Conservation (phyloP, 495 filamentous ascomycete species). For the Xeromyces bisporus region DNA sequence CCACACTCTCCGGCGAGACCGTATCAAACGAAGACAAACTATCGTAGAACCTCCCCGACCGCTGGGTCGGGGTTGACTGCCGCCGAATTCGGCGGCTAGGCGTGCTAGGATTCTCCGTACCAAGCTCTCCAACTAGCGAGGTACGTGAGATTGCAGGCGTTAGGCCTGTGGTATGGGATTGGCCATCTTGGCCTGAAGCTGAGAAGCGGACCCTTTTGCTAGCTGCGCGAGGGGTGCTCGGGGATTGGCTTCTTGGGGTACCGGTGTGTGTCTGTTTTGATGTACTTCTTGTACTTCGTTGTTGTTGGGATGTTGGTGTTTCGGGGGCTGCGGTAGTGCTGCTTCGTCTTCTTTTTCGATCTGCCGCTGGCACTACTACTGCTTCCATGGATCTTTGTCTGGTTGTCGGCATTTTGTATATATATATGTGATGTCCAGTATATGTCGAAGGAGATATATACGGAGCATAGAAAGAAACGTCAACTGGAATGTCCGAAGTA, state of each 20-base stretch:
- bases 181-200: conserved; percentile 36
- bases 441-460: no score
- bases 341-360: no score
- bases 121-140: conserved; percentile 19
- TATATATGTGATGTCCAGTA: no score
- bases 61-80: conserved; percentile 15
- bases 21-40: conserved; percentile 13
- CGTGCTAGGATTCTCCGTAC: conserved; percentile 10
- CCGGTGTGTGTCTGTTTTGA: no score
- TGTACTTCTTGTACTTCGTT: no score
- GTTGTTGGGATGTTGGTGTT: no score
- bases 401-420: neutral
- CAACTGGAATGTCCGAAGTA: neutral
- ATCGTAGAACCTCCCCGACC: conserved; percentile 10
- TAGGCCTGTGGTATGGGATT: conserved; percentile 39
- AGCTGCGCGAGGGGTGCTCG: conserved; percentile 16
- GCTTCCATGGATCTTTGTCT: neutral
- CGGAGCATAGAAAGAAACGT: no score
- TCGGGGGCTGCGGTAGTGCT: no score
- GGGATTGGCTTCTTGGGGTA: no score
- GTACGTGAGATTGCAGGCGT: conserved; percentile 50
- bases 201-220: conserved; percentile 59
- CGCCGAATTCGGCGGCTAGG: conserved; percentile 27
- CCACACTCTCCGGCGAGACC: conserved; percentile 14
- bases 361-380: neutral